A percentile compares a stretch with the other conserved stretches of the same genome.
These are phyloP conservation scores for Massospora cicadina DNA, from an alignment of 371 early-diverging fungal genomes.

Conservation along the genomic window DNA sequence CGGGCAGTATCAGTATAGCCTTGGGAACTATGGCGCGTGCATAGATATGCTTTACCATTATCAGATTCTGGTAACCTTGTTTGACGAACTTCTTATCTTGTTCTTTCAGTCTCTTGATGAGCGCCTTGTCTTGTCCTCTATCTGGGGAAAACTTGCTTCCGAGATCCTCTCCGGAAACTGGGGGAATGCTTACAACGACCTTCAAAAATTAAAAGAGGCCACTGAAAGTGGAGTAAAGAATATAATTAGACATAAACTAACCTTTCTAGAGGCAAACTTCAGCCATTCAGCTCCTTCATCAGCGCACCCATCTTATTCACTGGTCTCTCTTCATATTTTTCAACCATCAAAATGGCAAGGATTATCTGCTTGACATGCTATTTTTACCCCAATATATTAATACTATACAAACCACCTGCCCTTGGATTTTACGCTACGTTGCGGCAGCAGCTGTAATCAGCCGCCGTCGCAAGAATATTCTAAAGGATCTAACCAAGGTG, in stretches of 20 bases:
- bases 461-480: conserved; percentile 64
- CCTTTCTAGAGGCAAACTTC: conserved; percentile 31
- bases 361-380: conserved; percentile 80
- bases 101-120: conserved; percentile 52
- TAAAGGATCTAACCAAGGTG: conserved; percentile 80
- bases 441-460: conserved; percentile 77
- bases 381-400: conserved; percentile 81
- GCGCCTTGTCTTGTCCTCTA: conserved; percentile 57
- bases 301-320: conserved; percentile 84
- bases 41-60: conserved; percentile 87
- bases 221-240: conserved; percentile 51
- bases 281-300: conserved; percentile 73
- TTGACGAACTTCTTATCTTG: background rate
- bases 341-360: conserved; percentile 89
- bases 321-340: conserved; percentile 94
- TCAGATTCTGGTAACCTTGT: conserved; percentile 53
- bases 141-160: conserved; percentile 93
- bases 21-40: conserved; percentile 79
- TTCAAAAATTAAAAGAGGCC: conserved; percentile 62
- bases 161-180: conserved; percentile 87
- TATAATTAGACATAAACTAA: background rate
- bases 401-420: conserved; percentile 87
- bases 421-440: conserved; percentile 88
- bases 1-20: conserved; percentile 77
- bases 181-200: conserved; percentile 76